Conservation (phyloP, 164 flowering plant genomes). For the Macadamia integrifolia region DNA sequence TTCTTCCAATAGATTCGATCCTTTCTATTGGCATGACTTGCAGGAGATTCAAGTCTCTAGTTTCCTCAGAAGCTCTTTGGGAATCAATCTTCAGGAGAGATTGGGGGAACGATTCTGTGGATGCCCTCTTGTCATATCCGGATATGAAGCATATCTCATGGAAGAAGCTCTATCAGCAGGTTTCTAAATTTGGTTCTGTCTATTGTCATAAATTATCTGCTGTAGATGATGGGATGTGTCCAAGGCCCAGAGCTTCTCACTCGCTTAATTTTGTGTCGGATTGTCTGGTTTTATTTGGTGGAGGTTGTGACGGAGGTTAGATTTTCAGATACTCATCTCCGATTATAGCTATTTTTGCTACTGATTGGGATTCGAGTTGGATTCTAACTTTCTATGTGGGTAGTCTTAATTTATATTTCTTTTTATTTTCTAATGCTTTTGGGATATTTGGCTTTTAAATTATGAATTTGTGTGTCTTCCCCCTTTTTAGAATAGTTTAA, state of each 20-base stretch:
- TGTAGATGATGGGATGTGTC: conserved; percentile 25
- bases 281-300: conserved; percentile 84
- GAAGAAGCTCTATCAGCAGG: conserved; percentile 60
- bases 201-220: conserved; percentile 38
- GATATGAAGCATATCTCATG: conserved; percentile 29
- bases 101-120: conserved; percentile 53
- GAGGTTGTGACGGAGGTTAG: conserved; percentile 94
- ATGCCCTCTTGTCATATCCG: conserved; percentile 38
- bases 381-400: background rate
- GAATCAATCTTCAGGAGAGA: conserved; percentile 69
- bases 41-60: conserved; percentile 47
- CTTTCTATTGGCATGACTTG: conserved; percentile 72
- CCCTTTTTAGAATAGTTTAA: too few relatives aligned
- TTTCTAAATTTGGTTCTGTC: conserved; percentile 45
- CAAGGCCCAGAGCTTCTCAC: conserved; percentile 79
- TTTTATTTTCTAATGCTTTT: background rate
- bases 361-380: background rate
- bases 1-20: conserved; percentile 69
- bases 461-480: background rate
- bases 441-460: background rate
- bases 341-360: conserved; percentile 5
- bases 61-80: conserved; percentile 66
- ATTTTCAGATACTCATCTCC: conserved; percentile 6
- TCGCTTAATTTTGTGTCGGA: conserved; percentile 77
- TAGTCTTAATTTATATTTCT: background rate